Evolutionary conservation across 148 eudicot genomes (phyloP).

Genomic region (Dianthus caryophyllus): DNA sequence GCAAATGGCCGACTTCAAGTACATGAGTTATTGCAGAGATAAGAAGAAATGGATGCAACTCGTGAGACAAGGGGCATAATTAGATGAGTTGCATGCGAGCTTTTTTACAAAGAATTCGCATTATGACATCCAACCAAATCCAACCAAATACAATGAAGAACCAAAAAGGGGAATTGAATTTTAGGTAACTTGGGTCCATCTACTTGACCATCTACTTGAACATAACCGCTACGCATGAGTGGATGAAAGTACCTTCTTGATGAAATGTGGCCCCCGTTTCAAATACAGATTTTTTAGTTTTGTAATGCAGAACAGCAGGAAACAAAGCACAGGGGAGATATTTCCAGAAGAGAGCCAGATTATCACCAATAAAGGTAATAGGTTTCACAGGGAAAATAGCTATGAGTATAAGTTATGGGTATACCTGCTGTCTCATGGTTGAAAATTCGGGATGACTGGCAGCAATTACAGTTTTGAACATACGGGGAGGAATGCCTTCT

Average conservation of each 20-base stretch:
- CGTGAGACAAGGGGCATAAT: not conserved
- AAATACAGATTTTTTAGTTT: not conserved
- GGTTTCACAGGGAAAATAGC: not conserved
- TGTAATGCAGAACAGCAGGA: not conserved
- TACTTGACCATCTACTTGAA: not conserved
- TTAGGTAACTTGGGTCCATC: not conserved
- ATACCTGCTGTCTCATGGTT: slow-evolving; percentile 94
- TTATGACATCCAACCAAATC: not conserved
- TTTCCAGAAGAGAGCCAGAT: not conserved
- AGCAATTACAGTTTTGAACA: slow-evolving; percentile 97
- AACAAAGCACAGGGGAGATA: not conserved
- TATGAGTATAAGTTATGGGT: not conserved
- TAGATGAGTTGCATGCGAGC: not conserved
- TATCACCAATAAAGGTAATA: not conserved
- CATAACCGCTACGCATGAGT: not conserved
- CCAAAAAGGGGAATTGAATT: not conserved
- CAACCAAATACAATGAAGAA: not conserved
- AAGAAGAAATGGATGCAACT: not conserved
- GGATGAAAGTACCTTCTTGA: not conserved
- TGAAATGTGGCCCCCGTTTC: not conserved
- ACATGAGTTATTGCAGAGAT: not conserved
- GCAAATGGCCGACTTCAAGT: not conserved
- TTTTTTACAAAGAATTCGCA: not conserved
- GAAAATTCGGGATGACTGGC: slow-evolving; percentile 98
- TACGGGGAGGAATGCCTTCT: slow-evolving; percentile 90